Evolutionary conservation across 306 rosid species (phyloP).

Genomic region (Trichosanthes cucumerina): DNA sequence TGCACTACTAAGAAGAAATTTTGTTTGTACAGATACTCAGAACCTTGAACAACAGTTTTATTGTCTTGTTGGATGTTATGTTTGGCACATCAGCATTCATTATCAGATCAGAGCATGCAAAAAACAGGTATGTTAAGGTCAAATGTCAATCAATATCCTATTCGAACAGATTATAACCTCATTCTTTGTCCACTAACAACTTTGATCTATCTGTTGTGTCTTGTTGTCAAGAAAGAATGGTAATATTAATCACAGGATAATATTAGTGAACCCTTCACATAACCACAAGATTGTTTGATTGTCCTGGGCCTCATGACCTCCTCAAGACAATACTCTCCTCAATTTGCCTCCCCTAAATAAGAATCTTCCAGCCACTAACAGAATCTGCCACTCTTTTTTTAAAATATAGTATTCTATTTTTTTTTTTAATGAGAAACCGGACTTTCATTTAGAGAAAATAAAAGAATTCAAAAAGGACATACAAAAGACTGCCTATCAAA

Average conservation of each 20-base stretch:
- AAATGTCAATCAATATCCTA: constrained; percentile 9
- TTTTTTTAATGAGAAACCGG: not conserved
- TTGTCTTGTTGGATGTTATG: constrained; percentile 43
- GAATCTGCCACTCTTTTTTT: not conserved
- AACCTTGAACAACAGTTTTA: constrained; percentile 31
- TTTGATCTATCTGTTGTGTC: not conserved
- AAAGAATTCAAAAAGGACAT: too few species aligned
- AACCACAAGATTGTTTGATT: not conserved
- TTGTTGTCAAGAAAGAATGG: not conserved
- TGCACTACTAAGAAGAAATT: not conserved
- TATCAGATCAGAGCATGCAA: constrained; percentile 37
- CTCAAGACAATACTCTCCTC: not conserved
- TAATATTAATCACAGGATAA: not conserved
- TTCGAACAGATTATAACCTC: not conserved
- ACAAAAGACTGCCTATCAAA: too few species aligned
- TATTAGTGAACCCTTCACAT: not conserved
- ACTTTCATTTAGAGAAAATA: too few species aligned
- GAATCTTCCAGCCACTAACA: not conserved
- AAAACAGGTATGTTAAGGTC: constrained; percentile 40
- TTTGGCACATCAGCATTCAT: constrained; percentile 59
- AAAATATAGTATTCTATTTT: too few species aligned
- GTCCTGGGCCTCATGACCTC: not conserved
- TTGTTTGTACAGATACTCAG: constrained; percentile 32
- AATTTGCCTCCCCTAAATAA: not conserved
- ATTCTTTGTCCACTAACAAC: not conserved